These are phyloP conservation scores for Priceomyces medius DNA, from an alignment of 805 yeast genomes.

Conservation along the genomic window DNA sequence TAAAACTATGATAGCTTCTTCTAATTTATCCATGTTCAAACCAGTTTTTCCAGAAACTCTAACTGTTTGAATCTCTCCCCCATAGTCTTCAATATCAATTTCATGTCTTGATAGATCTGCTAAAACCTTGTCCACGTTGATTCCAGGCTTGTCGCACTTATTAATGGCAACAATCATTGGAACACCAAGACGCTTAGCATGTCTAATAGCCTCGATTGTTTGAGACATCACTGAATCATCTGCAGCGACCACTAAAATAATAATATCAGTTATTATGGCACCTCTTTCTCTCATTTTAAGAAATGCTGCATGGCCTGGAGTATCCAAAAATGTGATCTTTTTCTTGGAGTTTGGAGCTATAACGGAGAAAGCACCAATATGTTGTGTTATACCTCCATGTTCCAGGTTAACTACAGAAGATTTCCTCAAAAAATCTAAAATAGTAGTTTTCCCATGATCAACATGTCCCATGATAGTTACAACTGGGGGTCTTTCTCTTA, in stretches of 20 bases:
- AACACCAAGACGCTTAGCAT: constrained; percentile 78
- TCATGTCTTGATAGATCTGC: constrained; percentile 75
- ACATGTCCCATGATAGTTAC: constrained; percentile 99
- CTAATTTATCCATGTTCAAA: constrained; percentile 81
- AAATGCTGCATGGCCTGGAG: constrained; percentile 98
- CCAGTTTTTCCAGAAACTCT: constrained; percentile 89
- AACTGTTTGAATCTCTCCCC: constrained; percentile 92
- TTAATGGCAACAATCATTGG: constrained; percentile 89
- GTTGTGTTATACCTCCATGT: constrained; percentile 97
- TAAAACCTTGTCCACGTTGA: constrained; percentile 71
- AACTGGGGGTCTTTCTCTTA: constrained; percentile 81
- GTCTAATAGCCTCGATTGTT: constrained; percentile 92
- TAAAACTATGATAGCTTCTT: constrained; percentile 82
- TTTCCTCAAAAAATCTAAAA: constrained; percentile 81
- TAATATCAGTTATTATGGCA: constrained; percentile 89
- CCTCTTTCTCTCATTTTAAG: constrained; percentile 96
- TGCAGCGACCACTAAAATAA: constrained; percentile 90
- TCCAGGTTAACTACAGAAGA: constrained; percentile 82
- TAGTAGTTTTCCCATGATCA: constrained; percentile 96
- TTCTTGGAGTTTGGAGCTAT: constrained; percentile 72
- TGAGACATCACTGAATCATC: constrained; percentile 99
- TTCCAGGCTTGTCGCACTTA: constrained; percentile 81
- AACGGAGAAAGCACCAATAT: constrained; percentile 94
- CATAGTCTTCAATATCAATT: constrained; percentile 85
- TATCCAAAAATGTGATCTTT: constrained; percentile 84